Evolutionary conservation across 164 flowering plant species (phyloP), one percentile per base, ranked within the genome.

Genomic region (Annona squamosa): DNA sequence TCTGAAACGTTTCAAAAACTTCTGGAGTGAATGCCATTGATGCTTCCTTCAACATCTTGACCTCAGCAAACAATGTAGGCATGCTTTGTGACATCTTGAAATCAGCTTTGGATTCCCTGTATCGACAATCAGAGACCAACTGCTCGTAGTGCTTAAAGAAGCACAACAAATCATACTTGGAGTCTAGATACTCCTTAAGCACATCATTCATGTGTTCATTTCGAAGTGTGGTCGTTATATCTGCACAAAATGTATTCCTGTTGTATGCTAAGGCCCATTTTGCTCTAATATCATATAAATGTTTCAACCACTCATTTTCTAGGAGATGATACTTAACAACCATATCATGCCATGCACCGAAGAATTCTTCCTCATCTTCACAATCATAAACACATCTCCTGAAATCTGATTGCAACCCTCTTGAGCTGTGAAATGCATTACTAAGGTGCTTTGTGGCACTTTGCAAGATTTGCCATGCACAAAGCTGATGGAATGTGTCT

Each of bases 201-300:
- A 43, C 12, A 52, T 57, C 13, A 70, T 70, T 70, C 72, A 56
- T 7, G 63, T 56, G 52, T 44, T 56, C 72, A 48, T 44, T 52
- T 4, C 18, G 72, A 19, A 52, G 72, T 52, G 46, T 42, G 10
- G 43, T n/a, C 19, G 9, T 52, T 45, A 70, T 56, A 46, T 70
- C 72, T 3, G 63, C 72, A 70, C 44, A 70, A 70, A 70, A 70
- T 48, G 41, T 18, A 52, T 70, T 26, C 13, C 63, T 26, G 16
- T 57, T 63, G 56, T 70, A 70, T 1, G n/a, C 72, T n/a, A 70
- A 18, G 37, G 72, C 43, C 72, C 72, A 70, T 70, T 52, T 70
- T 57, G 18, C 42, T 48, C 63, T 70, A 13, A 52, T 46, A 10
- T 26, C 12, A 70, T 26, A 52, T 3, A 52, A 6, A 41, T 70